phyloP scores from a whole-genome alignment of 2,329 filamentous ascomycete genomes.

The Xylariaceae sp. region DNA sequence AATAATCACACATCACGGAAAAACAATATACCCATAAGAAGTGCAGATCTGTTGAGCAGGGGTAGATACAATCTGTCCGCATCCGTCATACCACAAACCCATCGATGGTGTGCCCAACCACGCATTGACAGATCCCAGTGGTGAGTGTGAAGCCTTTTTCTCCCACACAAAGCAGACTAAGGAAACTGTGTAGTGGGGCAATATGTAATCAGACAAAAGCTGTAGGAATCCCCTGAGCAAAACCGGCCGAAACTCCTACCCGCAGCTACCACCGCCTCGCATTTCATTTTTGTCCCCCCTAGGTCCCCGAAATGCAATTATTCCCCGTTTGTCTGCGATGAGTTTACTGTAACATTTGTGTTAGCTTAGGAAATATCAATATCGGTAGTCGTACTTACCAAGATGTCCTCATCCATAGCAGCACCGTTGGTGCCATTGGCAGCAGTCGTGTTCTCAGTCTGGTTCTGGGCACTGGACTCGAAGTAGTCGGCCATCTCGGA shows the following conservation, averaged over 20 bases:
- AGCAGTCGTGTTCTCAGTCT: slow-evolving; percentile 41
- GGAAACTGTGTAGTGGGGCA: too few relatives aligned
- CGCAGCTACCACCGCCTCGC: too few relatives aligned
- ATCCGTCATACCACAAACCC: slow-evolving; percentile 2
- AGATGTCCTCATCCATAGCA: slow-evolving; percentile 65
- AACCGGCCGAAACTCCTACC: slow-evolving; percentile 2
- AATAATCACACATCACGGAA: not conserved
- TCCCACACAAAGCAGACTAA: too few relatives aligned
- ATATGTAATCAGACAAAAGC: too few relatives aligned
- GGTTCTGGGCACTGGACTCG: slow-evolving; percentile 44
- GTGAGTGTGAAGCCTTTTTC: too few relatives aligned
- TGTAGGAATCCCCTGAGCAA: not conserved
- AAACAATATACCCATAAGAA: not conserved
- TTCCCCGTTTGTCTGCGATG: not conserved
- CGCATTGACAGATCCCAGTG: not conserved
- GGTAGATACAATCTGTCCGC: slow-evolving; percentile 14
- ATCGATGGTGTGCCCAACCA: not conserved
- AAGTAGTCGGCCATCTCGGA: slow-evolving; percentile 99
- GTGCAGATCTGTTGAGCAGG: slow-evolving; percentile 2
- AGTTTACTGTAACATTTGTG: slow-evolving; percentile 5
- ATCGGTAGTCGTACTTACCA: slow-evolving; percentile 17
- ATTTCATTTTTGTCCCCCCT: too few relatives aligned
- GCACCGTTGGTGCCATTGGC: slow-evolving; percentile 45
- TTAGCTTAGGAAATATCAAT: slow-evolving; percentile 1
- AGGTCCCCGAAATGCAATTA: too few relatives aligned